A percentile compares a stretch with the other conserved stretches of the same genome.
Conservation (phyloP, 2,329 filamentous ascomycete species). For the Chaetomiaceae sp. region DNA sequence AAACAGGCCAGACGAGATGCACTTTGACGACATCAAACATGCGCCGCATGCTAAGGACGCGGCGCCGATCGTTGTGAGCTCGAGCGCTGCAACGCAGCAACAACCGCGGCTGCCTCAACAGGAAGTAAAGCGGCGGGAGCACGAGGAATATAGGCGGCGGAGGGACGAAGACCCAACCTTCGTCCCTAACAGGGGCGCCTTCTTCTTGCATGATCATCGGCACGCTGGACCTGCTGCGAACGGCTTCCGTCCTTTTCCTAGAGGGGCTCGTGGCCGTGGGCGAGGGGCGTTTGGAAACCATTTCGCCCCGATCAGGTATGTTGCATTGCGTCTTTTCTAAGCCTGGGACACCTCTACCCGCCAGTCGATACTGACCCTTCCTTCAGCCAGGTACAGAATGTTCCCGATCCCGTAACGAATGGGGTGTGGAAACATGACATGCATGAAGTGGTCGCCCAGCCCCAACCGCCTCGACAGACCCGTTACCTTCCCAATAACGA, state of each 20-base stretch:
- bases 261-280: conserved; percentile 61
- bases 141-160: conserved; percentile 86
- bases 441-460: conserved; percentile 65
- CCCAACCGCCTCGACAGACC: conserved; percentile 39
- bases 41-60: conserved; percentile 38
- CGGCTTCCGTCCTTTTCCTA: conserved; percentile 68
- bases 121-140: conserved; percentile 74
- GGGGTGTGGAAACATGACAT: conserved; percentile 91
- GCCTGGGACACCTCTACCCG: not conserved
- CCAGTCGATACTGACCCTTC: conserved; percentile 17
- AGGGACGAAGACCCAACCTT: conserved; percentile 87
- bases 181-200: conserved; percentile 88
- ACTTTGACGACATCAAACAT: conserved; percentile 43
- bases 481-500: conserved; percentile 41
- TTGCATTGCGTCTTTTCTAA: conserved; percentile 23
- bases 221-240: conserved; percentile 73
- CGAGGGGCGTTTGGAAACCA: conserved; percentile 51
- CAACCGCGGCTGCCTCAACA: conserved; percentile 54
- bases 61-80: conserved; percentile 53
- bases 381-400: conserved; percentile 41
- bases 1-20: conserved; percentile 41
- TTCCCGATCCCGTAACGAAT: conserved; percentile 61
- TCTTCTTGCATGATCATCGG: conserved; percentile 95
- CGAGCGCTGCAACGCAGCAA: conserved; percentile 38
- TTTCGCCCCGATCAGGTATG: conserved; percentile 62